phyloP scores from a whole-genome alignment of 371 early-diverging fungal genomes.

The Saksenaea vasiformis region DNA sequence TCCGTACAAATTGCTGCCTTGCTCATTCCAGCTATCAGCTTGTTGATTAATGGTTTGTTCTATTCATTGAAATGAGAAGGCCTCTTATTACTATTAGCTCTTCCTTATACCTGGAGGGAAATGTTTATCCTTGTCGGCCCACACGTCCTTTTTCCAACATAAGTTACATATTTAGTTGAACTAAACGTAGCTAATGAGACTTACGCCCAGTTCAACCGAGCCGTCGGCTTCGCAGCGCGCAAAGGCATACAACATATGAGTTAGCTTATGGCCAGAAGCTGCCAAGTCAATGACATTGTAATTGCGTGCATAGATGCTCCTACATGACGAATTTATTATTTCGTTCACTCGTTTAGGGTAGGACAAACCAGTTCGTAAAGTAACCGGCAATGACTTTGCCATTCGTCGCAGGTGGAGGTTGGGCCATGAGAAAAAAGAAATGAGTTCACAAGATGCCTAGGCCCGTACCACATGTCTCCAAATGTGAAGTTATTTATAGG shows the following conservation, averaged over 20 bases:
- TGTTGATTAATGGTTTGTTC: slow-evolving; percentile 49
- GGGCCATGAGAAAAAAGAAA: slow-evolving; percentile 5
- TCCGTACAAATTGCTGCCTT: slow-evolving; percentile 69
- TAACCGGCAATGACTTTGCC: slow-evolving; percentile 39
- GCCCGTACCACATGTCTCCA: no score
- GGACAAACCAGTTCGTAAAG: slow-evolving; percentile 32
- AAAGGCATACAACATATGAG: slow-evolving; percentile 89
- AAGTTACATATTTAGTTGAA: not conserved
- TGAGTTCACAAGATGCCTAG: no score
- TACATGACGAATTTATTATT: slow-evolving; percentile 1
- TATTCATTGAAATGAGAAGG: not conserved
- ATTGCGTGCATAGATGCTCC: slow-evolving; percentile 78
- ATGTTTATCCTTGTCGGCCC: slow-evolving; percentile 51
- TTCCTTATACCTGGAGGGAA: slow-evolving; percentile 32
- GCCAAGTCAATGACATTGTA: slow-evolving; percentile 68
- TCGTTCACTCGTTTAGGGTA: not conserved
- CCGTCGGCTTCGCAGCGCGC: slow-evolving; percentile 75
- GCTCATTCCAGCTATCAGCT: slow-evolving; percentile 62
- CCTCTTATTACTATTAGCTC: not conserved
- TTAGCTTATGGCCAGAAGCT: slow-evolving; percentile 59
- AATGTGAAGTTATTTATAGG: no score
- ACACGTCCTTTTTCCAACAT: slow-evolving; percentile 30
- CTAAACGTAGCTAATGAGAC: not conserved
- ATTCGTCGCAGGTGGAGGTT: slow-evolving; percentile 30
- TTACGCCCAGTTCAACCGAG: slow-evolving; percentile 62